Percentiles rank a stretch among this genome's conserved stretches.
These are phyloP conservation scores for Syzygium oleosum DNA, from an alignment of 345 rosid genomes.

Conservation along the genomic window DNA sequence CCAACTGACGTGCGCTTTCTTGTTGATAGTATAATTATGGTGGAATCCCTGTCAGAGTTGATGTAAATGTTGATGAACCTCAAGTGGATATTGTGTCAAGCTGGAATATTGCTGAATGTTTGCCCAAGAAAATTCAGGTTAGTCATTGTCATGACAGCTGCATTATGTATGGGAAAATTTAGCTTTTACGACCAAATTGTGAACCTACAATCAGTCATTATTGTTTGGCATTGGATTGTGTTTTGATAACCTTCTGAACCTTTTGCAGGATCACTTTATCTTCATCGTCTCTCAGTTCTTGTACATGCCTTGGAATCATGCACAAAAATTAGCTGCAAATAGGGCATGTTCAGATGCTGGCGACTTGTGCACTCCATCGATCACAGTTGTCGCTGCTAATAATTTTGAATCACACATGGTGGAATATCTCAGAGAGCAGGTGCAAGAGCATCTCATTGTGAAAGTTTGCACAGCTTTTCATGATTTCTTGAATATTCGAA, in stretches of 20 bases:
- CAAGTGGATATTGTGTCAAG: slow-evolving; percentile 75
- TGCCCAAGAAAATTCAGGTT: slow-evolving; percentile 83
- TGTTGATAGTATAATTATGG: slow-evolving; percentile 68
- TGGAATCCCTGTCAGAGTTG: slow-evolving; percentile 63
- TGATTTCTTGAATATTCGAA: neutral
- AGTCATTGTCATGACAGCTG: neutral
- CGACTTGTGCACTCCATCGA: slow-evolving; percentile 55
- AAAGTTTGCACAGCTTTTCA: neutral
- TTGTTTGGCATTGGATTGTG: neutral
- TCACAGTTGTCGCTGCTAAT: slow-evolving; percentile 55
- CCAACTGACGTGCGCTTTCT: neutral
- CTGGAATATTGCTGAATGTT: slow-evolving; percentile 74
- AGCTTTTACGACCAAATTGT: neutral
- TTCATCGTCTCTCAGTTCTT: slow-evolving; percentile 75
- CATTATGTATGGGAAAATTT: neutral
- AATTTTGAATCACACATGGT: slow-evolving; percentile 51
- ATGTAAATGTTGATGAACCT: slow-evolving; percentile 41
- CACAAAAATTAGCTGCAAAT: slow-evolving; percentile 39
- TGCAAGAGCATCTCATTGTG: slow-evolving; percentile 6
- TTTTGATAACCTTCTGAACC: neutral
- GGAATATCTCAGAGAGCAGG: slow-evolving; percentile 70
- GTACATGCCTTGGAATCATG: slow-evolving; percentile 80
- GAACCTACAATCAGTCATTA: neutral
- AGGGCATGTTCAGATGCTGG: slow-evolving; percentile 33
- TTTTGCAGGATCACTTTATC: slow-evolving; percentile 76